phyloP scores from a whole-genome alignment of 148 eudicot genomes.

The Gaultheria prostrata region DNA sequence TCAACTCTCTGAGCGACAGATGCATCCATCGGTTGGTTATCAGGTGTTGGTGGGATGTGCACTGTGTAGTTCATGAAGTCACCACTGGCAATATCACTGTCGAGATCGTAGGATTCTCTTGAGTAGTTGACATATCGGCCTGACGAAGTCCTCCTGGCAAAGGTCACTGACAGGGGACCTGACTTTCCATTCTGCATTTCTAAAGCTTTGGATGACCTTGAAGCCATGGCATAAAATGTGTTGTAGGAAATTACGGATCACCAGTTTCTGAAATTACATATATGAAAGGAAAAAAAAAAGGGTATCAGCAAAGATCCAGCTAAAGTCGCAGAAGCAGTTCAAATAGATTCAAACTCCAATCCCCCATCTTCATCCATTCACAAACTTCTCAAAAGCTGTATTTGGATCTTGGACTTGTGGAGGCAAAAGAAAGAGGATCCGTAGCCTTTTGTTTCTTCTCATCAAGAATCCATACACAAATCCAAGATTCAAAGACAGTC shows the following conservation, averaged over 20 bases:
- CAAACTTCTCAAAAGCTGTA: neutral
- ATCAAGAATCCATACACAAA: neutral
- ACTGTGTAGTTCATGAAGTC: conserved; percentile 78
- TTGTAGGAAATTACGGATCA: neutral
- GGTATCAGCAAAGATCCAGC: neutral
- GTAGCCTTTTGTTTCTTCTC: neutral
- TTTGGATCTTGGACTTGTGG: neutral
- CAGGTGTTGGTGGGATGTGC: conserved; percentile 89
- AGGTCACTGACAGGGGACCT: conserved; percentile 51
- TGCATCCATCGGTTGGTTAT: conserved; percentile 87
- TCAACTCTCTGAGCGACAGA: conserved; percentile 83
- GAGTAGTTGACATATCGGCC: conserved; percentile 85
- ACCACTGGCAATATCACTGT: conserved; percentile 62
- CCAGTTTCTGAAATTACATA: neutral
- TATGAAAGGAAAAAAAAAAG: neutral
- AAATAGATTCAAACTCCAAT: neutral
- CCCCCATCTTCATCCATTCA: neutral
- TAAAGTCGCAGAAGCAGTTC: neutral
- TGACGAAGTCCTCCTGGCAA: conserved; percentile 74
- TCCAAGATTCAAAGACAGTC: neutral
- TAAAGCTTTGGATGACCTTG: conserved; percentile 28
- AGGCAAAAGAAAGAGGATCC: neutral
- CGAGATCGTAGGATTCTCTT: conserved; percentile 61
- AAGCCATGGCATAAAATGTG: conserved; percentile 20
- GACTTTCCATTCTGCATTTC: conserved; percentile 36